A percentile compares a stretch with the other conserved stretches of the same genome.
Evolutionary conservation across 192 early-diverging fungal genomes (phyloP).

Genomic region (Geranomyces variabilis): DNA sequence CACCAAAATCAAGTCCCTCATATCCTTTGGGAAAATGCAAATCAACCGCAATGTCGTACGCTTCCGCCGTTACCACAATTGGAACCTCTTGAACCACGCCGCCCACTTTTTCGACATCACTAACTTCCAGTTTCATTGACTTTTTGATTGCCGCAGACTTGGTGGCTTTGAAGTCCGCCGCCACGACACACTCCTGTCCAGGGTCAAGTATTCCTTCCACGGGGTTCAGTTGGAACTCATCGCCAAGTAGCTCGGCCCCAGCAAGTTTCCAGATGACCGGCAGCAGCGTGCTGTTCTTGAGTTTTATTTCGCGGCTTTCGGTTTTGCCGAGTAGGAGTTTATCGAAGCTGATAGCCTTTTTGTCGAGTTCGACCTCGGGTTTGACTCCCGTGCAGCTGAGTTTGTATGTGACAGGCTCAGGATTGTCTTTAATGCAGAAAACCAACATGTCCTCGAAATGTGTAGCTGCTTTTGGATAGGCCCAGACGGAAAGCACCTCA

Average conservation of each 20-base stretch:
- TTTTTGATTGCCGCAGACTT: conserved; percentile 59
- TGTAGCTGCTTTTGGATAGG: conserved; percentile 52
- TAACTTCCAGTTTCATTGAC: conserved; percentile 56
- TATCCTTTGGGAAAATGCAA: conserved; percentile 67
- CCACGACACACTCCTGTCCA: conserved; percentile 46
- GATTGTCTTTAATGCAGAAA: conserved; percentile 67
- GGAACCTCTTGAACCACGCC: conserved; percentile 61
- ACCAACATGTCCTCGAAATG: conserved; percentile 58
- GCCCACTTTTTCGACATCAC: conserved; percentile 56
- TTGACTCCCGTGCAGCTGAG: conserved; percentile 61
- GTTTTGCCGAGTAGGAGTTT: conserved; percentile 60
- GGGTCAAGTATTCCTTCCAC: conserved; percentile 57
- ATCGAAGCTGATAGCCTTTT: conserved; percentile 61
- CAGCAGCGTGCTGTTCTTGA: conserved; percentile 58
- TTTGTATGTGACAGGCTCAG: conserved; percentile 62
- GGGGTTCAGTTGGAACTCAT: conserved; percentile 60
- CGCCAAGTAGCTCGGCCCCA: conserved; percentile 60
- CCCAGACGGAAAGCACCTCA: conserved; percentile 49
- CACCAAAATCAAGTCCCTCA: conserved; percentile 66
- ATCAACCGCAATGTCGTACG: conserved; percentile 67
- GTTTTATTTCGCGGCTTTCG: conserved; percentile 55
- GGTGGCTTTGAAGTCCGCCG: conserved; percentile 58
- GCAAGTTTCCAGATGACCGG: conserved; percentile 59
- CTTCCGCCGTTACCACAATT: conserved; percentile 62
- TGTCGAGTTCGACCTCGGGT: conserved; percentile 66